These are phyloP conservation scores for Sedum album DNA, from an alignment of 164 flowering plant genomes.

Conservation along the genomic window DNA sequence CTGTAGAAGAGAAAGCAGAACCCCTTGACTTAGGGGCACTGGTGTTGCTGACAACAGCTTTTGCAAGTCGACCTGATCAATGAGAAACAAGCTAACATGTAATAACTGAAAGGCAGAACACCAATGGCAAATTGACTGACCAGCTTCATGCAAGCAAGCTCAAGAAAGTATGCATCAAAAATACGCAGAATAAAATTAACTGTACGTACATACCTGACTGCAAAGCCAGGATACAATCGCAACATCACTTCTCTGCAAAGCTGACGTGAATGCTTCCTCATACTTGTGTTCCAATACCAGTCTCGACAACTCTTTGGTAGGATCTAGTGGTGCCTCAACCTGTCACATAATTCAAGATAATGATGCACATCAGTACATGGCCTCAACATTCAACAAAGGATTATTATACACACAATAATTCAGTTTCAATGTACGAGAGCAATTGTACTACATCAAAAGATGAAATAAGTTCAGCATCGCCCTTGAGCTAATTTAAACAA, in stretches of 20 bases:
- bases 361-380: neutral
- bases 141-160: neutral
- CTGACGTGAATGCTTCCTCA: slow-evolving; percentile 34
- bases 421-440: neutral
- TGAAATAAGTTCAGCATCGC: neutral
- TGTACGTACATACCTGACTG: slow-evolving; percentile 40
- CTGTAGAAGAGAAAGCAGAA: slow-evolving; percentile 78
- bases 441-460: neutral
- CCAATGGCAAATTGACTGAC: neutral
- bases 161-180: neutral
- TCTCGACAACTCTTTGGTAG: slow-evolving; percentile 67
- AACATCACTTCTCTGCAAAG: slow-evolving; percentile 32
- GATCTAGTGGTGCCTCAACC: slow-evolving; percentile 73
- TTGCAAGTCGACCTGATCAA: slow-evolving; percentile 61
- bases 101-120: neutral
- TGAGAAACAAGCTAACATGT: neutral
- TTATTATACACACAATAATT: no score
- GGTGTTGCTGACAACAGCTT: slow-evolving; percentile 49
- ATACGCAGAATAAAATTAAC: neutral
- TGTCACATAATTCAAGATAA: slow-evolving; percentile 15
- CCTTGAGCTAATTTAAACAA: neutral
- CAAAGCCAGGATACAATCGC: slow-evolving; percentile 34
- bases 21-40: slow-evolving; percentile 82
- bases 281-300: slow-evolving; percentile 36
- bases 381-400: neutral